Conservation (phyloP, 768 basidiomycete species). For the Leucogyrophana mollusca region DNA sequence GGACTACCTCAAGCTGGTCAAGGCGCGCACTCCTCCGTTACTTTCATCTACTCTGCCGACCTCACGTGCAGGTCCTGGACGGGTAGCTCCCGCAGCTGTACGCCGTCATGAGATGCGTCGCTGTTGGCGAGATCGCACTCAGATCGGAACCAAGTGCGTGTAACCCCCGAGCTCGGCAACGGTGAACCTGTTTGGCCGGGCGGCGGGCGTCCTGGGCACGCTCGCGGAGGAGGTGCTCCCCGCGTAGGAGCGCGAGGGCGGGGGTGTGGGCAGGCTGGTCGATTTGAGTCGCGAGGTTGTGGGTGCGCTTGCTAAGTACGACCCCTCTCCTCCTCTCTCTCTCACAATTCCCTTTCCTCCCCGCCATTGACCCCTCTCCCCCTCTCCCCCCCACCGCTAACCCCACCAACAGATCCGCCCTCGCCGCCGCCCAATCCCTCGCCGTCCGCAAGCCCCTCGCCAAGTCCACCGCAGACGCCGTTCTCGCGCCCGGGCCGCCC, state of each 20-base stretch:
- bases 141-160: conserved; percentile 72
- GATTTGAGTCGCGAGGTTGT: conserved; percentile 82
- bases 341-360: not conserved
- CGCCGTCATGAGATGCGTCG: conserved; percentile 69
- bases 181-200: not conserved
- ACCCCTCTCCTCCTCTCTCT: conserved; percentile 42
- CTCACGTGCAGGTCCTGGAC: conserved; percentile 63
- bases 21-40: conserved; percentile 44
- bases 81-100: conserved; percentile 86
- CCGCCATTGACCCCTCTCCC: no score
- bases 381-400: not conserved
- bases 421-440: conserved; percentile 89
- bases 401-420: no score
- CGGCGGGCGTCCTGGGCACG: conserved; percentile 88
- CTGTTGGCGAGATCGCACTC: conserved; percentile 67
- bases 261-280: no score
- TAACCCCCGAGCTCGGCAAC: not conserved
- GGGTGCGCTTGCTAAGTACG: conserved; percentile 78
- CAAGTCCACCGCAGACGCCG: conserved; percentile 74
- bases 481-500: conserved; percentile 86
- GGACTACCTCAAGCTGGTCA: conserved; percentile 80
- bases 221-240: conserved; percentile 86
- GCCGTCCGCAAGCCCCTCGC: conserved; percentile 91
- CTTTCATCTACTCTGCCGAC: no score
- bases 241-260: conserved; percentile 67